phyloP scores from a whole-genome alignment of 2,329 filamentous ascomycete genomes.

The Monilinia laxa region DNA sequence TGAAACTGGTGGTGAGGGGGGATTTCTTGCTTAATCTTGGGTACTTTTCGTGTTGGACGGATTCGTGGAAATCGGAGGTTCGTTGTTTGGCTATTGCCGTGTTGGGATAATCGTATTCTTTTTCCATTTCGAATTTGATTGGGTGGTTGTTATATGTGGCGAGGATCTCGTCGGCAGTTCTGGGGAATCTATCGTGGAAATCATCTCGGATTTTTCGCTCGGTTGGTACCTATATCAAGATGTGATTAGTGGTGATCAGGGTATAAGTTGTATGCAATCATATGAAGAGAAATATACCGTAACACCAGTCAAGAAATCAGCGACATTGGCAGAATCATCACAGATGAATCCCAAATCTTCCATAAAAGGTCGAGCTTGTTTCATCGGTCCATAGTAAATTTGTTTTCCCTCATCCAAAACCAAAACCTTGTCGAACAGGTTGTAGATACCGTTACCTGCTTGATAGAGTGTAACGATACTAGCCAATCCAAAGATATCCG shows the following conservation, averaged over 20 bases:
- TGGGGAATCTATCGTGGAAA: constrained; percentile 46
- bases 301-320: constrained; percentile 63
- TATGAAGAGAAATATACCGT: constrained; percentile 25
- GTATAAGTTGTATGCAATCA: not conserved
- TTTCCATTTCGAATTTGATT: constrained; percentile 51
- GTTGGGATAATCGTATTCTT: constrained; percentile 58
- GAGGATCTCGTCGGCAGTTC: constrained; percentile 48
- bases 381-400: constrained; percentile 62
- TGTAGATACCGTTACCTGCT: constrained; percentile 67
- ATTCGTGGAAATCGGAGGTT: constrained; percentile 52
- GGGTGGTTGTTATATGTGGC: constrained; percentile 52
- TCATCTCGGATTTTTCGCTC: constrained; percentile 60
- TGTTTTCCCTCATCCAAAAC: constrained; percentile 65
- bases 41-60: constrained; percentile 55
- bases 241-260: constrained; percentile 6
- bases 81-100: constrained; percentile 47
- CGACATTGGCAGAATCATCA: constrained; percentile 60
- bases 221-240: constrained; percentile 44
- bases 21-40: constrained; percentile 54
- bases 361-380: constrained; percentile 62
- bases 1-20: constrained; percentile 56
- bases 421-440: constrained; percentile 69
- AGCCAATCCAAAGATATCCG: constrained; percentile 58
- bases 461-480: constrained; percentile 68
- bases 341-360: constrained; percentile 64